Evolutionary conservation across 2,329 filamentous ascomycete genomes (phyloP).

Genomic region (Epichloe typhina): DNA sequence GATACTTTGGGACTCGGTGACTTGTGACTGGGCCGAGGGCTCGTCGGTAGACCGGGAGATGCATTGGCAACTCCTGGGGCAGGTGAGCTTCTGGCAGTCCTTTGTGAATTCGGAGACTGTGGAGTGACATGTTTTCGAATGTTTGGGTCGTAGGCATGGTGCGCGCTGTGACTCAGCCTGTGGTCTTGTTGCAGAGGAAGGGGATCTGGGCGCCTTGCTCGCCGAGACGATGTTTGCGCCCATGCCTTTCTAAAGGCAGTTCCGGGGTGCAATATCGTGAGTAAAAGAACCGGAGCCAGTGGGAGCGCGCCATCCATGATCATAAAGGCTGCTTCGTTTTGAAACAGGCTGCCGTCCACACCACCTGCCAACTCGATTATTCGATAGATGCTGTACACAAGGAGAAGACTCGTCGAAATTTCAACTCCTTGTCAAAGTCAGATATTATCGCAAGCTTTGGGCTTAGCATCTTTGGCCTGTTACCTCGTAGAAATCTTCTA

Average conservation of each 20-base stretch:
- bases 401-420: slow-evolving; percentile 21
- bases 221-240: slow-evolving; percentile 24
- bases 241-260: slow-evolving; percentile 26
- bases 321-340: slow-evolving; percentile 25
- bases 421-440: slow-evolving; percentile 21
- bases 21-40: slow-evolving; percentile 13
- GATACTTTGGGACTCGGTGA: slow-evolving; percentile 9
- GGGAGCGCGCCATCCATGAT: slow-evolving; percentile 28
- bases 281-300: slow-evolving; percentile 21
- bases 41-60: slow-evolving; percentile 17
- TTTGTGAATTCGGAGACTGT: slow-evolving; percentile 9
- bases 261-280: slow-evolving; percentile 25
- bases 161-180: slow-evolving; percentile 11
- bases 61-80: slow-evolving; percentile 13
- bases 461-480: background rate
- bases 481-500: slow-evolving; percentile 32
- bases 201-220: slow-evolving; percentile 9
- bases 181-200: slow-evolving; percentile 7
- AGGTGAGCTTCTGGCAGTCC: slow-evolving; percentile 8
- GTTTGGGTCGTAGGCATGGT: slow-evolving; percentile 21
- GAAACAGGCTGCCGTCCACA: slow-evolving; percentile 20
- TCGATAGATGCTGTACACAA: slow-evolving; percentile 28
- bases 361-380: slow-evolving; percentile 26
- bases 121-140: slow-evolving; percentile 19
- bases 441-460: background rate